Conservation (phyloP, 2,329 filamentous ascomycete genomes). For the Colletotrichum salicis region DNA sequence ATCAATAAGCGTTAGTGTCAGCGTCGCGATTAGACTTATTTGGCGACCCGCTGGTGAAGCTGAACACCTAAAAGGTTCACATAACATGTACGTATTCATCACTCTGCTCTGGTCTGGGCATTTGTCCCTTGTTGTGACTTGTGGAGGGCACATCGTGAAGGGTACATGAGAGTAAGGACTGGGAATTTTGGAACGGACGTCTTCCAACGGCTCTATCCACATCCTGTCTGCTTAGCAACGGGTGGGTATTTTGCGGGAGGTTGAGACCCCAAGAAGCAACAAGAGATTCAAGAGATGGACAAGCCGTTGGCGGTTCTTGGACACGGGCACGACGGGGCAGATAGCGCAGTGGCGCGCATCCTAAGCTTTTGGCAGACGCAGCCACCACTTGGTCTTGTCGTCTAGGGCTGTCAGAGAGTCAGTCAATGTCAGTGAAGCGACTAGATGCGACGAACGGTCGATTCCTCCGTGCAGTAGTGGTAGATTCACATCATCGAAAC, state of each 20-base stretch:
- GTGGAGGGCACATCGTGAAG: not conserved
- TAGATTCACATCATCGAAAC: not conserved
- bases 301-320: slow-evolving; percentile 1
- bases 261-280: slow-evolving; percentile 19
- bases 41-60: not conserved
- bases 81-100: slow-evolving; percentile 23
- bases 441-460: not conserved
- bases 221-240: slow-evolving; percentile 12
- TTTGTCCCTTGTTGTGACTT: not conserved
- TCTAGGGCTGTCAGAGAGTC: not conserved
- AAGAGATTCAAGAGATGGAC: slow-evolving; percentile 29
- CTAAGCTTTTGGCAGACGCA: not conserved
- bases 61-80: slow-evolving; percentile 27
- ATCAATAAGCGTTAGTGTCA: slow-evolving; percentile 27
- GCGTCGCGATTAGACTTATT: slow-evolving; percentile 4
- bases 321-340: not conserved
- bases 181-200: not conserved
- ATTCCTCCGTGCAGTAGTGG: not conserved
- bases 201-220: not conserved
- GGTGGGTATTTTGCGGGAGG: not conserved
- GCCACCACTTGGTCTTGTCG: slow-evolving; percentile 7
- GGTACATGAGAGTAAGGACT: not conserved
- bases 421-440: not conserved
- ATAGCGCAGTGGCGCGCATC: not conserved
- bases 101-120: not conserved